A percentile compares a stretch with the other conserved stretches of the same genome.
phyloP scores from a whole-genome alignment of 73 alveolate species.

The Stentor roeselii region DNA sequence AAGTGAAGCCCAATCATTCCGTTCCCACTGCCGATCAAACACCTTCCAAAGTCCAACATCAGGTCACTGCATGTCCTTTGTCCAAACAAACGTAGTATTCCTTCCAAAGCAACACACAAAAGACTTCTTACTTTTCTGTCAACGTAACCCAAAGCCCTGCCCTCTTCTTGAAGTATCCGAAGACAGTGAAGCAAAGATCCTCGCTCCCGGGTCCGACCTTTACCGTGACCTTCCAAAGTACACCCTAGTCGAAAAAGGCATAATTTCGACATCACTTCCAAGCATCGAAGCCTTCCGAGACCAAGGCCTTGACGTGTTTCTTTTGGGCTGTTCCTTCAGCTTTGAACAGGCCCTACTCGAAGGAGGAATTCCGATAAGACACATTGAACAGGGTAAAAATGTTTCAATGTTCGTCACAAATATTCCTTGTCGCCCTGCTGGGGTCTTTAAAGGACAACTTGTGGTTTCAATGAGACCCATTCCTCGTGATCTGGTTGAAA shows the following conservation, averaged over 20 bases:
- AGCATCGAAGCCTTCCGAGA: conserved; percentile 28
- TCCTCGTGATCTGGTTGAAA: conserved; percentile 31
- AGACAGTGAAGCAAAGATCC: conserved; percentile 36
- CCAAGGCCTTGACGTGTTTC: conserved; percentile 50
- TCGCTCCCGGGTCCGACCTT: conserved; percentile 52
- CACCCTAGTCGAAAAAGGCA: conserved; percentile 52
- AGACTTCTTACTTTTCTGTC: conserved; percentile 56
- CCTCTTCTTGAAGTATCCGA: conserved; percentile 63
- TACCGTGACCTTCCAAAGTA: conserved; percentile 70
- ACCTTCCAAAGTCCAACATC: conserved; percentile 35
- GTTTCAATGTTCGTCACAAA: conserved; percentile 72
- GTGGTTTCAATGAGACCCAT: conserved; percentile 76
- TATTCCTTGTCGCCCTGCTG: conserved; percentile 45
- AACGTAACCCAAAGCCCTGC: conserved; percentile 67
- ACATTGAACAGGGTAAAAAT: conserved; percentile 49
- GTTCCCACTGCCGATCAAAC: conserved; percentile 37
- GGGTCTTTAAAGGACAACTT: conserved; percentile 45
- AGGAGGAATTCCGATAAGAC: conserved; percentile 41
- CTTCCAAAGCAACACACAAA: conserved; percentile 49
- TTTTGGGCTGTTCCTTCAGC: conserved; percentile 74
- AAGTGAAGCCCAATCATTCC: conserved; percentile 34
- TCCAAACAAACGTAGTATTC: conserved; percentile 68
- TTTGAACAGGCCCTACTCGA: conserved; percentile 54
- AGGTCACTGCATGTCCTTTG: conserved; percentile 36
- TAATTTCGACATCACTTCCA: not conserved